Evolutionary conservation across 2,329 filamentous ascomycete species (phyloP).

Genomic region (Phyllosticta paracitricarpa): DNA sequence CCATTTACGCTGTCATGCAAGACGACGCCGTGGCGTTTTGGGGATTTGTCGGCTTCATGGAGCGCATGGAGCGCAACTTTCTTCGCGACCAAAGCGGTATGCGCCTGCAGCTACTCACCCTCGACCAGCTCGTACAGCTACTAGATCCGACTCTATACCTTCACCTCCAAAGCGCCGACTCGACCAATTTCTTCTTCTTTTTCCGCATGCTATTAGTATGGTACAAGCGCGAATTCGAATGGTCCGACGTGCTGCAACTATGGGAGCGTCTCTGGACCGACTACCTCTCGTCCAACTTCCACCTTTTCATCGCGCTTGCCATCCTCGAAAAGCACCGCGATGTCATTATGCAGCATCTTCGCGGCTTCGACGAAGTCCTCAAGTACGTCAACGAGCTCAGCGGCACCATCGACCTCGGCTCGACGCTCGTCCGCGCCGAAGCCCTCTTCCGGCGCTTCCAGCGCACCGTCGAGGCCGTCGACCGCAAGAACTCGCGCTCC

Average conservation of each 20-base stretch:
- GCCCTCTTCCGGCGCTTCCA: constrained; percentile 81
- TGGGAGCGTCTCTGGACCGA: constrained; percentile 97
- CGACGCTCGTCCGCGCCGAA: constrained; percentile 80
- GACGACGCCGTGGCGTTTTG: constrained; percentile 96
- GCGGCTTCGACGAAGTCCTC: constrained; percentile 91
- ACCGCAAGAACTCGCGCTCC: constrained; percentile 64
- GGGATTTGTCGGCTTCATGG: constrained; percentile 94
- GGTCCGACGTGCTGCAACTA: constrained; percentile 72
- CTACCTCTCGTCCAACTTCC: constrained; percentile 78
- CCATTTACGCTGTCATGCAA: constrained; percentile 94
- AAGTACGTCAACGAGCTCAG: constrained; percentile 98
- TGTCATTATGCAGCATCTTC: constrained; percentile 88
- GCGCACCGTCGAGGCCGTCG: constrained; percentile 77
- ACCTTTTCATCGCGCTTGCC: constrained; percentile 85
- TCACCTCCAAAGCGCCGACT: constrained; percentile 81
- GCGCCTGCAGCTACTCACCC: constrained; percentile 78
- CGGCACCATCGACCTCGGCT: constrained; percentile 80
- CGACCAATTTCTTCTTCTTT: constrained; percentile 99
- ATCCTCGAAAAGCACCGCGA: constrained; percentile 94
- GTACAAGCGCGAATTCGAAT: constrained; percentile 96
- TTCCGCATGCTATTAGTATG: constrained; percentile 98
- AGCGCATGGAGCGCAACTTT: constrained; percentile 96
- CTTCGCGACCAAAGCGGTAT: constrained; percentile 92
- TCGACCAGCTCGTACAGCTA: constrained; percentile 91
- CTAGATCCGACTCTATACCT: constrained; percentile 93